Evolutionary conservation across 768 basidiomycete genomes (phyloP).

Genomic region (Lactifluus subvellereus): DNA sequence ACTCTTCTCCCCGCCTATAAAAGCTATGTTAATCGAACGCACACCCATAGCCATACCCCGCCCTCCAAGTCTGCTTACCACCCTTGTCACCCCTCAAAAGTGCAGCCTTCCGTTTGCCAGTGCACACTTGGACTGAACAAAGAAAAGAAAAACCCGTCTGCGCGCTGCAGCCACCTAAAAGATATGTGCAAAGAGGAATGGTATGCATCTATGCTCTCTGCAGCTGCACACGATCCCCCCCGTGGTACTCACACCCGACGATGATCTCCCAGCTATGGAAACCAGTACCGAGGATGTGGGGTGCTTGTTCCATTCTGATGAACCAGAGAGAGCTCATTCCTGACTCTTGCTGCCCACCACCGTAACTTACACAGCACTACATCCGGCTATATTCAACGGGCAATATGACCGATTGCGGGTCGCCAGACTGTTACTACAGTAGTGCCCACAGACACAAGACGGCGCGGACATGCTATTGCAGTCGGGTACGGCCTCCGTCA

Average conservation of each 20-base stretch:
- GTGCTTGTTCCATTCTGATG: constrained; percentile 5
- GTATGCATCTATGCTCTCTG: constrained; percentile 2
- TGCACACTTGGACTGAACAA: not conserved
- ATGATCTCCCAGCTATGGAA: constrained; percentile 17
- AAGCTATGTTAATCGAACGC: constrained; percentile 1
- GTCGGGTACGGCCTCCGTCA: constrained; percentile 31
- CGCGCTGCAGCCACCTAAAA: not conserved
- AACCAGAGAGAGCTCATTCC: not conserved
- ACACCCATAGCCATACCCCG: not conserved
- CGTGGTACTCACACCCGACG: not conserved
- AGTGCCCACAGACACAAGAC: constrained; percentile 52
- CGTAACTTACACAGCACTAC: constrained; percentile 46
- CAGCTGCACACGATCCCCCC: not conserved
- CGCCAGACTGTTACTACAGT: constrained; percentile 48
- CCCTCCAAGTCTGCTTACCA: not conserved
- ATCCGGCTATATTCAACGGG: constrained; percentile 59
- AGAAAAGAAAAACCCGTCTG: not conserved
- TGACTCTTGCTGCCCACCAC: not conserved
- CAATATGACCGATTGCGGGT: constrained; percentile 48
- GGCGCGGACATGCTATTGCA: constrained; percentile 53
- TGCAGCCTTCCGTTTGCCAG: not conserved
- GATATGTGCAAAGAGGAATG: constrained; percentile 26
- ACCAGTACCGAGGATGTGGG: constrained; percentile 25
- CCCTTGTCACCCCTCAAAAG: not conserved
- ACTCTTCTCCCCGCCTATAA: constrained; percentile 15